phyloP scores from a whole-genome alignment of 2,329 filamentous ascomycete genomes.

The Ophiocordyceps camponoti-saundersi region DNA sequence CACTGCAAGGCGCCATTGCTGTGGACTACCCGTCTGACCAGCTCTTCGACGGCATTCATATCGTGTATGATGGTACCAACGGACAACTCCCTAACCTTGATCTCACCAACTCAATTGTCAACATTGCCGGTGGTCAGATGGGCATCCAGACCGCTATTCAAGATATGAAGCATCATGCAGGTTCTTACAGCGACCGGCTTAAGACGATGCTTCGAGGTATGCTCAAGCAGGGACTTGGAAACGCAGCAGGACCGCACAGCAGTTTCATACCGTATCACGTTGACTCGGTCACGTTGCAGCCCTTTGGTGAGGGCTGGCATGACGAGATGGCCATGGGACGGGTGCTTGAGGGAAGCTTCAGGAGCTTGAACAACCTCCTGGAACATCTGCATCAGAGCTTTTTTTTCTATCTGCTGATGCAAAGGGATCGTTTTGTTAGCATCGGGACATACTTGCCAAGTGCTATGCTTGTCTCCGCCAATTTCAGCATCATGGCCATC shows the following conservation, averaged over 20 bases:
- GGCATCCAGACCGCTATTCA: constrained; percentile 72
- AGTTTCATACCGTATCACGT: constrained; percentile 97
- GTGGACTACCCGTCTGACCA: constrained; percentile 80
- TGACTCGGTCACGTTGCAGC: constrained; percentile 84
- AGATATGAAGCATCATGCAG: constrained; percentile 68
- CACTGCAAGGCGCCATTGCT: constrained; percentile 82
- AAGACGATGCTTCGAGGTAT: constrained; percentile 84
- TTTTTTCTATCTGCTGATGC: constrained; percentile 95
- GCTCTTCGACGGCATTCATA: constrained; percentile 73
- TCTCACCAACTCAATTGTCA: constrained; percentile 82
- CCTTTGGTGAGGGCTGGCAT: constrained; percentile 83
- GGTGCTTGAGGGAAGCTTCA: constrained; percentile 75
- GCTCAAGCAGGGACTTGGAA: constrained; percentile 77
- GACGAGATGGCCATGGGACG: constrained; percentile 94
- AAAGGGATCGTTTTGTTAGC: constrained; percentile 83
- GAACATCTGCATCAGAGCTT: constrained; percentile 98
- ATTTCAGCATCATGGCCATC: constrained; percentile 91
- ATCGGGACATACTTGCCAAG: constrained; percentile 95
- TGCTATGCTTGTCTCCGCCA: constrained; percentile 90
- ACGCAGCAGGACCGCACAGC: constrained; percentile 81
- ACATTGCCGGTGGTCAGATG: constrained; percentile 83
- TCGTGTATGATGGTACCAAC: constrained; percentile 91
- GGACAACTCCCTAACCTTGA: constrained; percentile 92
- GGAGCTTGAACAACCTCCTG: constrained; percentile 88
- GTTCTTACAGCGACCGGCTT: constrained; percentile 67